A percentile compares a stretch with the other conserved stretches of the same genome.
These are phyloP conservation scores for Trichophyton rubrum DNA, from an alignment of 2,329 filamentous ascomycete species.

Conservation along the genomic window DNA sequence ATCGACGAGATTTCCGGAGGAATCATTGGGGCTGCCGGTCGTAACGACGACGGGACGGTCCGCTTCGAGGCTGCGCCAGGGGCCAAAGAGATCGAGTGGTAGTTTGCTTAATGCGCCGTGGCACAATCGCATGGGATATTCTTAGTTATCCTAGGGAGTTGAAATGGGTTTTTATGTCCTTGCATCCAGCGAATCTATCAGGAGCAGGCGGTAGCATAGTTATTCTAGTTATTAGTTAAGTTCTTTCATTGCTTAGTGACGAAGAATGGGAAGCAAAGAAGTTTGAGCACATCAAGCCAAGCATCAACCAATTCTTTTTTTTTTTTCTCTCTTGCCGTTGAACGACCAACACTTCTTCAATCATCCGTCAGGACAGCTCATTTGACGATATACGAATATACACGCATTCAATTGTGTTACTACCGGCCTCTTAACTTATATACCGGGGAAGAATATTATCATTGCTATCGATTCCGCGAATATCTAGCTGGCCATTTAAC, in stretches of 20 bases:
- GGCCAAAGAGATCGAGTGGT: constrained; percentile 10
- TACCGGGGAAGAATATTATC: neutral
- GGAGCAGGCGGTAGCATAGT: neutral
- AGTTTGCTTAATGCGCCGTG: neutral
- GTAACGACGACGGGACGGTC: constrained; percentile 23
- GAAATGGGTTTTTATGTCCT: neutral
- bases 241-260: no score
- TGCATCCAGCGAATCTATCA: neutral
- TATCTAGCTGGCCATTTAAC: neutral
- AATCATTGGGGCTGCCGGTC: constrained; percentile 23
- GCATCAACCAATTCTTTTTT: neutral
- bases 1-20: constrained; percentile 30
- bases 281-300: neutral
- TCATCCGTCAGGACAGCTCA: no score
- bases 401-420: neutral
- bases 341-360: no score
- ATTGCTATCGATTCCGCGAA: neutral
- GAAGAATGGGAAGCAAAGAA: neutral
- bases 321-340: no score
- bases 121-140: neutral
- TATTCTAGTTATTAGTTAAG: neutral
- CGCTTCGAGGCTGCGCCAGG: constrained; percentile 21
- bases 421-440: neutral
- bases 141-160: neutral
- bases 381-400: neutral